Percentiles rank a stretch among this genome's conserved stretches.
phyloP scores from a whole-genome alignment of 495 filamentous ascomycete genomes.

The Bacidia rubella region DNA sequence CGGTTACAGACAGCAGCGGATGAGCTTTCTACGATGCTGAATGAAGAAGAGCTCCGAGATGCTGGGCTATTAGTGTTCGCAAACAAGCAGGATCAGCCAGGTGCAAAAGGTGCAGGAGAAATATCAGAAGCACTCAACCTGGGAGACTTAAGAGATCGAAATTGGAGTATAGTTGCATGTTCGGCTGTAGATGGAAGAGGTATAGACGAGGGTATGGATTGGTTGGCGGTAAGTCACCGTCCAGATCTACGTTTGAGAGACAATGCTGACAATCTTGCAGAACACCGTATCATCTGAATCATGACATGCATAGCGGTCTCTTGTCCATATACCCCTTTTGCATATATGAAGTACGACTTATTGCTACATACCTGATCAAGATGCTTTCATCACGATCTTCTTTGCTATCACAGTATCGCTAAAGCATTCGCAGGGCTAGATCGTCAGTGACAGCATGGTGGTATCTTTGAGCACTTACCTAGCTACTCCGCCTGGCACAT shows the following conservation, averaged over 20 bases:
- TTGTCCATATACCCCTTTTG: slow-evolving; percentile 3
- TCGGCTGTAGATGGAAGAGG: slow-evolving; percentile 91
- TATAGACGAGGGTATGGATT: slow-evolving; percentile 95
- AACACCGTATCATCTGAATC: slow-evolving; percentile 27
- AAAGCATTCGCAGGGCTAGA: slow-evolving; percentile 32
- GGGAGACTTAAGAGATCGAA: slow-evolving; percentile 82
- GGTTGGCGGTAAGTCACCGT: slow-evolving; percentile 69
- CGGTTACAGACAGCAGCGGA: slow-evolving; percentile 83
- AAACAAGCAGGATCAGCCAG: slow-evolving; percentile 98
- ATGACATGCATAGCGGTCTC: slow-evolving; percentile 9
- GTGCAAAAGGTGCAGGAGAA: slow-evolving; percentile 90
- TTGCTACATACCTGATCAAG: neutral
- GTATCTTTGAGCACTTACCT: slow-evolving; percentile 8
- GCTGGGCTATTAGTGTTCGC: slow-evolving; percentile 90
- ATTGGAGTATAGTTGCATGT: slow-evolving; percentile 98
- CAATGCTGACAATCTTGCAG: slow-evolving; percentile 10
- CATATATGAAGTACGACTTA: neutral
- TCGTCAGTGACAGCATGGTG: slow-evolving; percentile 1
- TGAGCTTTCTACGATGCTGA: slow-evolving; percentile 87
- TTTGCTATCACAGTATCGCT: slow-evolving; percentile 24
- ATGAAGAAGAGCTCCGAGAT: slow-evolving; percentile 90
- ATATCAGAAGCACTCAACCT: slow-evolving; percentile 86
- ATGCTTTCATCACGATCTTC: neutral
- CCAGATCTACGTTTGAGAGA: neutral
- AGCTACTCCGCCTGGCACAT: slow-evolving; percentile 35